Base-by-base conservation (phyloP, 352 stramenopile genomes). In the Globisporangium alternatum region DNA sequence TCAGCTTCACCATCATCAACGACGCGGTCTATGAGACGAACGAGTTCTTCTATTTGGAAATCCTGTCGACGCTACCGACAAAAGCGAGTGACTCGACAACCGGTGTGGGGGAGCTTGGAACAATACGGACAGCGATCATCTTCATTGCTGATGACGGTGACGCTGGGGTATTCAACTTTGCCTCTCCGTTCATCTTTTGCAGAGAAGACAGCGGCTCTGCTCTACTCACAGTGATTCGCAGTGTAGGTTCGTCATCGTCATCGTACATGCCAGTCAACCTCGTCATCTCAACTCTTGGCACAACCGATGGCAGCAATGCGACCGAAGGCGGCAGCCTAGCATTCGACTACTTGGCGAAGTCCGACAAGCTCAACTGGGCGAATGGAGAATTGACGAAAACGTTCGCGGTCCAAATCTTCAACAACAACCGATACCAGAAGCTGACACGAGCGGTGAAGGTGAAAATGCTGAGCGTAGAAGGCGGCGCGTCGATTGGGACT, bases 321-420 rank as follows among this genome's bases (percentile, higher is more conserved):
- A 90, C 81, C 3, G 62, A 88, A 60, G 81, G 83, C 30, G 72
- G 71, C 6, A 90, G 76, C 45, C 63, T 78, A 41, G 83, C 79
- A n/a, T 90, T 85, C 54, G 83, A 92, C 47, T 92, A 89, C 66
- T 47, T 79, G 28, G 69, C 69, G 4, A 70, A 72, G 15, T 82
- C 75, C 1, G 73, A 86, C 33, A 67, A 79, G 17, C 65, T 90
- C 10, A 78, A 39, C 17, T 92, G 83, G 83, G 71, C 70, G 13
- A 80, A 85, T 5, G 76, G 67, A 39, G 77, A 90, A 62, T 72
- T 65, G 5, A 75, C 44, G 28, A 86, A 92, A 61, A 77, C 64
- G 0, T 89, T 92, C 28, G 58, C 76, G 0, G 75, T 92, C 31
- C 86, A 80, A 44, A 49, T 92, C 5, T 90, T 90, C 58, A 92